A percentile compares a stretch with the other conserved stretches of the same genome.
Evolutionary conservation across 257 asterid genomes (phyloP).

Genomic region (Solanum pennellii): DNA sequence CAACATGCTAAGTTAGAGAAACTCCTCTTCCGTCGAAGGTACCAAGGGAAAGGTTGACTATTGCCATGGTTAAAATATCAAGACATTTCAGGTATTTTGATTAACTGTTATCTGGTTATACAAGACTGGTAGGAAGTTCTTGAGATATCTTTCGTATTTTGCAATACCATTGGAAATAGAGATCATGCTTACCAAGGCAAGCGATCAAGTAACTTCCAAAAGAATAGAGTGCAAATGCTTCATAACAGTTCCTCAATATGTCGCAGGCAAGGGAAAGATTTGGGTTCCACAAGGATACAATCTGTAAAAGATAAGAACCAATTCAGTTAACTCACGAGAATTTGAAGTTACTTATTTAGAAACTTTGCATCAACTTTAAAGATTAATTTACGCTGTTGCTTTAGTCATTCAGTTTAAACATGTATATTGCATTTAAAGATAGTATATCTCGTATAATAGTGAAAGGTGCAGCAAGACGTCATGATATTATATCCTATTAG

Average conservation of each 20-base stretch:
- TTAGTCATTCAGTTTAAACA: not conserved
- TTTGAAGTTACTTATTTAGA: not conserved
- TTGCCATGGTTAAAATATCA: not conserved
- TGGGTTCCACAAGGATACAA: conserved; percentile 65
- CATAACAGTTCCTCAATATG: conserved; percentile 86
- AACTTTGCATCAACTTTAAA: not conserved
- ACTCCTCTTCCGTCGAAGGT: not conserved
- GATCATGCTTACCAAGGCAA: conserved; percentile 66
- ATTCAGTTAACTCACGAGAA: not conserved
- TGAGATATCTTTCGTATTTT: not conserved
- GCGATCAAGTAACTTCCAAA: conserved; percentile 94
- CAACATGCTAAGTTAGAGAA: not conserved
- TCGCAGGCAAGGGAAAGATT: conserved; percentile 75
- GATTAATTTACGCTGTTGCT: not conserved
- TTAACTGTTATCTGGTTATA: not conserved
- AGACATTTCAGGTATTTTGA: not conserved
- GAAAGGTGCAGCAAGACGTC: not conserved
- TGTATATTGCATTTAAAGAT: not conserved
- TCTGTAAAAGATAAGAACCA: conserved; percentile 24
- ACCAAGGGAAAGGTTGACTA: not conserved
- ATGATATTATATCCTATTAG: not conserved
- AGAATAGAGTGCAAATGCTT: conserved; percentile 91
- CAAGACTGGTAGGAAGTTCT: not conserved
- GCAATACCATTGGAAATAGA: not conserved
- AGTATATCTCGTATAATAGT: not conserved